Evolutionary conservation across 2,329 filamentous ascomycete genomes (phyloP).

Genomic region (Ophiosphaerella narmari): DNA sequence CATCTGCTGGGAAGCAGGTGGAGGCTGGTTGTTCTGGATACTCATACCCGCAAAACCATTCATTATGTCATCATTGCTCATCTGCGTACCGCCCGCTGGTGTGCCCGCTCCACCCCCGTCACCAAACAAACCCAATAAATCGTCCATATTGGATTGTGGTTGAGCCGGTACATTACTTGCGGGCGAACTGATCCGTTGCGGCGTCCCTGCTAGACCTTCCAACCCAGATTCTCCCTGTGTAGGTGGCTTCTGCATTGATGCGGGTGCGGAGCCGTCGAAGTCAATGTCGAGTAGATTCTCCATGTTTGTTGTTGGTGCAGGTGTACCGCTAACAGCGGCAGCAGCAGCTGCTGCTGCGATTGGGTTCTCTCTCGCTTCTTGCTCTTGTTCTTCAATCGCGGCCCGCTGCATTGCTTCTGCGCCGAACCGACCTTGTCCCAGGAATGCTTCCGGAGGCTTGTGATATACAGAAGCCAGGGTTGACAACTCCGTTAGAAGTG

Average conservation of each 20-base stretch:
- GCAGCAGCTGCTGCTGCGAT: constrained; percentile 83
- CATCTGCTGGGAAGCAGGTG: constrained; percentile 66
- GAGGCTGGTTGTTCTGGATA: constrained; percentile 67
- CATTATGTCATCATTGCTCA: constrained; percentile 63
- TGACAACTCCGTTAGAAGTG: constrained; percentile 88
- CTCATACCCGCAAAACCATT: constrained; percentile 85
- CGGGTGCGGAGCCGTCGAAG: constrained; percentile 90
- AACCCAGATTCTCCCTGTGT: constrained; percentile 55
- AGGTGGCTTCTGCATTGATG: constrained; percentile 74
- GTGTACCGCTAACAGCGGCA: constrained; percentile 61
- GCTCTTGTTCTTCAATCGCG: constrained; percentile 92
- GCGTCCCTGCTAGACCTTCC: constrained; percentile 65
- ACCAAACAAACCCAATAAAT: constrained; percentile 74
- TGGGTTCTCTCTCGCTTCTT: constrained; percentile 91
- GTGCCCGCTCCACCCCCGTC: constrained; percentile 43
- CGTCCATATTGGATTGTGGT: constrained; percentile 70
- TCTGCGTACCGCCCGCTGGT: constrained; percentile 39
- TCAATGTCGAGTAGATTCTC: constrained; percentile 97
- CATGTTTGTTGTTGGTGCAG: constrained; percentile 71
- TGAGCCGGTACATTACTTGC: constrained; percentile 48
- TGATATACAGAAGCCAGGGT: constrained; percentile 97
- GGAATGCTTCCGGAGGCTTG: constrained; percentile 97
- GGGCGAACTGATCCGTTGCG: constrained; percentile 71
- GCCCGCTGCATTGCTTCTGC: constrained; percentile 93
- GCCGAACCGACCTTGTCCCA: constrained; percentile 91